Evolutionary conservation across 441 rosid genomes (phyloP).

Genomic region (Jatropha podagrica): DNA sequence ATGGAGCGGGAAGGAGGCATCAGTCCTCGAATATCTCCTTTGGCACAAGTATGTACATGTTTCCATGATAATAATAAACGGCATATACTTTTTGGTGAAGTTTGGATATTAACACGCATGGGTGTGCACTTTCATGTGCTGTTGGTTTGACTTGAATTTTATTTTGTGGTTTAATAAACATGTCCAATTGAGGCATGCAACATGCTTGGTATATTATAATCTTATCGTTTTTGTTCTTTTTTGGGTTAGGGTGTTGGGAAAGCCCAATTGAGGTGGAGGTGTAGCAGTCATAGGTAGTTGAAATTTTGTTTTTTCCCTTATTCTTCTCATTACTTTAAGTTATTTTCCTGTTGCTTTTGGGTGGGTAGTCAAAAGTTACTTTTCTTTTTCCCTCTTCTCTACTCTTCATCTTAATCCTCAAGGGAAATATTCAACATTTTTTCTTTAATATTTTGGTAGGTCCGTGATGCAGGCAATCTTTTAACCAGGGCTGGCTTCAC

Average conservation of each 20-base stretch:
- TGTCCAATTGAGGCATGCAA: neutral
- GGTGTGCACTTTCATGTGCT: neutral
- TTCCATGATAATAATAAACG: neutral
- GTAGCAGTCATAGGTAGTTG: neutral
- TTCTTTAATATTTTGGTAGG: slow-evolving; percentile 37
- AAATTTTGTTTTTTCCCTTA: neutral
- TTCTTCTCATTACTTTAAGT: neutral
- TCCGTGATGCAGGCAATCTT: slow-evolving; percentile 96
- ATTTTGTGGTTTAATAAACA: neutral
- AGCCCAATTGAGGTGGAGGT: neutral
- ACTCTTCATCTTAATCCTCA: neutral
- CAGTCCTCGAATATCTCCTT: slow-evolving; percentile 91
- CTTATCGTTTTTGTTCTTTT: neutral
- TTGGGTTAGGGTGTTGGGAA: neutral
- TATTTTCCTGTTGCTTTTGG: neutral
- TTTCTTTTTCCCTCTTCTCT: neutral
- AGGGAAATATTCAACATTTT: neutral
- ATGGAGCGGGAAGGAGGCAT: slow-evolving; percentile 99
- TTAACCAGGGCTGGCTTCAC: slow-evolving; percentile 94
- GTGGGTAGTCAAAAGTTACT: neutral
- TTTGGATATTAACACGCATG: neutral
- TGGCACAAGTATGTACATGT: slow-evolving; percentile 73
- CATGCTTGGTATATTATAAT: too few relatives aligned
- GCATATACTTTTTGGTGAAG: neutral
- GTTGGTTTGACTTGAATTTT: neutral